Percentiles rank a stretch among this genome's conserved stretches.
phyloP scores from a whole-genome alignment of 192 early-diverging fungal species.

The Kappamyces sp. region DNA sequence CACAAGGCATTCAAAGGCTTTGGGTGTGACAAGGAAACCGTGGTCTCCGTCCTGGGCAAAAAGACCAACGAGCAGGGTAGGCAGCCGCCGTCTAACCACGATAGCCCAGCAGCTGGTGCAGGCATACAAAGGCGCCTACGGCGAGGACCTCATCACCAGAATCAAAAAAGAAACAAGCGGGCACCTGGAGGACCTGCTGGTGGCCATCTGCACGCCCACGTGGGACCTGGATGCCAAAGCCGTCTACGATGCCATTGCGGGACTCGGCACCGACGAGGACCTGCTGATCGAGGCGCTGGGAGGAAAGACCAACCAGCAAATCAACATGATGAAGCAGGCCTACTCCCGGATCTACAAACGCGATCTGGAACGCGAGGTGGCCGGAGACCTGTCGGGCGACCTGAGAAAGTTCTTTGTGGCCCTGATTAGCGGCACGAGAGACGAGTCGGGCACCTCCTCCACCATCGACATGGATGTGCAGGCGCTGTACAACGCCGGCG shows the following conservation, averaged over 20 bases:
- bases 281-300: constrained; percentile 41
- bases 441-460: constrained; percentile 19
- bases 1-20: constrained; percentile 31
- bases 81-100: too few relatives aligned
- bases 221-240: constrained; percentile 24
- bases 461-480: constrained; percentile 36
- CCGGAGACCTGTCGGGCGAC: constrained; percentile 30
- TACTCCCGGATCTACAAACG: constrained; percentile 25
- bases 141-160: constrained; percentile 21
- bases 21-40: constrained; percentile 35
- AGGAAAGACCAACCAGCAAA: constrained; percentile 45
- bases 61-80: constrained; percentile 27
- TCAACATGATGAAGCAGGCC: constrained; percentile 32
- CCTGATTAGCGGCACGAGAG: constrained; percentile 23
- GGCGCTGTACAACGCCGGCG: constrained; percentile 41
- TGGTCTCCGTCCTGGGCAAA: constrained; percentile 33
- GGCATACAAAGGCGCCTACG: constrained; percentile 29
- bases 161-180: constrained; percentile 31
- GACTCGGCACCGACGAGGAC: constrained; percentile 43
- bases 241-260: constrained; percentile 29
- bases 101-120: constrained; percentile 22
- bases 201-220: constrained; percentile 8
- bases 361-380: constrained; percentile 23
- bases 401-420: constrained; percentile 26
- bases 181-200: constrained; percentile 30